These are phyloP conservation scores for Sugiyamaella neomexicana DNA, from an alignment of 1,139 yeast species.

Conservation along the genomic window DNA sequence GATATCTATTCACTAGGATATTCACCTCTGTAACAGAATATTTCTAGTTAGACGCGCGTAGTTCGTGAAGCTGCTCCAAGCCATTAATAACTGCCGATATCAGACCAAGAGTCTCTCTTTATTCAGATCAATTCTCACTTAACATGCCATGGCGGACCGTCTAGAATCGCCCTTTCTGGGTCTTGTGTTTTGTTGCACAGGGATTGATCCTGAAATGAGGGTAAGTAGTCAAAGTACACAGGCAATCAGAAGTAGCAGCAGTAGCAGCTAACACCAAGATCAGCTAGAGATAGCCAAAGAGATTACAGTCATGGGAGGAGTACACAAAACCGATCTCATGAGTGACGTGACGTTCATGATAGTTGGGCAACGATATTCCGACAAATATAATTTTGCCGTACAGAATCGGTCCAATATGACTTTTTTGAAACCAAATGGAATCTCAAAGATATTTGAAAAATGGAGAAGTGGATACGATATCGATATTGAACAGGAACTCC, in stretches of 20 bases:
- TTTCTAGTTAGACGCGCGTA: not conserved
- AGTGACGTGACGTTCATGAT: conserved; percentile 65
- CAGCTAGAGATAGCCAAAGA: conserved; percentile 30
- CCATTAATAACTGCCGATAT: not conserved
- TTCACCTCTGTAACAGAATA: conserved; percentile 3
- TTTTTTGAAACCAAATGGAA: conserved; percentile 52
- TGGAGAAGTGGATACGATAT: conserved; percentile 57
- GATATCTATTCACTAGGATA: too few relatives aligned
- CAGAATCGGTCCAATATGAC: conserved; percentile 58
- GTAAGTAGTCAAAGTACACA: conserved; percentile 27
- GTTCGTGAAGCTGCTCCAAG: conserved; percentile 10
- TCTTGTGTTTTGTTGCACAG: conserved; percentile 38
- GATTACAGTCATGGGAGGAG: conserved; percentile 63
- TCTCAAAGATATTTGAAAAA: conserved; percentile 47
- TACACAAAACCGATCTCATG: conserved; percentile 59
- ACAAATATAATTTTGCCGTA: conserved; percentile 66
- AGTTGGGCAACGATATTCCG: conserved; percentile 67
- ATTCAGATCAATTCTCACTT: too few relatives aligned
- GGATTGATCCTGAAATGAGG: conserved; percentile 31
- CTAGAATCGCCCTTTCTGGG: conserved; percentile 33
- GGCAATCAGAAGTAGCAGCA: not conserved
- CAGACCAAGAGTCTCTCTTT: too few relatives aligned
- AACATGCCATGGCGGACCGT: not conserved
- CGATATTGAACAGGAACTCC: conserved; percentile 35
- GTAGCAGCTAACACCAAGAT: not conserved